These are phyloP conservation scores for Teratosphaeria nubilosa DNA, from an alignment of 2,329 filamentous ascomycete genomes.

Conservation along the genomic window DNA sequence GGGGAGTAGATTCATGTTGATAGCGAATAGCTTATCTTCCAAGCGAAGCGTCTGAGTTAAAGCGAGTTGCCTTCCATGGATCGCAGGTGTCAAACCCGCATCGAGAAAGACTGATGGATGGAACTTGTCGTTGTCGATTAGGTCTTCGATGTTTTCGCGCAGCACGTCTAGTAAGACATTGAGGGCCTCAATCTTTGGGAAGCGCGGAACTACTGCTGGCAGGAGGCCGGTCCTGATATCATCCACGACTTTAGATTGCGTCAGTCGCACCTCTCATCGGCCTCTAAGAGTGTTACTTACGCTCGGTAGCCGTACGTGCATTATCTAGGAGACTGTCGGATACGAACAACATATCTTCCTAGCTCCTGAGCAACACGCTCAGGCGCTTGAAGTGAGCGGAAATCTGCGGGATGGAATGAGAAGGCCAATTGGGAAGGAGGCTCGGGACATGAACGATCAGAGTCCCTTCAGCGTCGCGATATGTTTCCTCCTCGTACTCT, in stretches of 20 bases:
- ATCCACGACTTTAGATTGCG: not conserved
- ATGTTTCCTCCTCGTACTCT: not conserved
- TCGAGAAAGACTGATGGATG: not conserved
- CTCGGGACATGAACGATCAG: not conserved
- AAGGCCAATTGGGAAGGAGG: too few species aligned
- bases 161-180: not conserved
- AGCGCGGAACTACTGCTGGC: not conserved
- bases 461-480: not conserved
- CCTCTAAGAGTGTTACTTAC: too few species aligned
- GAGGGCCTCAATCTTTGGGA: not conserved
- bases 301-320: too few species aligned
- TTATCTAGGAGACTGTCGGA: too few species aligned
- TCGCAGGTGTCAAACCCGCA: not conserved
- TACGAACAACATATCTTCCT: too few species aligned
- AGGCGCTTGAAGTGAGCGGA: not conserved
- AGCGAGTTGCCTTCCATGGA: not conserved
- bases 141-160: not conserved
- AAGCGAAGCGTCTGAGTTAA: not conserved
- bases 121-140: not conserved
- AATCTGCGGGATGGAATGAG: not conserved
- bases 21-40: not conserved
- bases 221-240: not conserved
- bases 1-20: not conserved
- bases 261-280: not conserved
- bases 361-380: too few species aligned